Percentiles rank a stretch among this genome's conserved stretches.
Conservation (phyloP, 2,329 filamentous ascomycete genomes). For the Claviceps sp. region DNA sequence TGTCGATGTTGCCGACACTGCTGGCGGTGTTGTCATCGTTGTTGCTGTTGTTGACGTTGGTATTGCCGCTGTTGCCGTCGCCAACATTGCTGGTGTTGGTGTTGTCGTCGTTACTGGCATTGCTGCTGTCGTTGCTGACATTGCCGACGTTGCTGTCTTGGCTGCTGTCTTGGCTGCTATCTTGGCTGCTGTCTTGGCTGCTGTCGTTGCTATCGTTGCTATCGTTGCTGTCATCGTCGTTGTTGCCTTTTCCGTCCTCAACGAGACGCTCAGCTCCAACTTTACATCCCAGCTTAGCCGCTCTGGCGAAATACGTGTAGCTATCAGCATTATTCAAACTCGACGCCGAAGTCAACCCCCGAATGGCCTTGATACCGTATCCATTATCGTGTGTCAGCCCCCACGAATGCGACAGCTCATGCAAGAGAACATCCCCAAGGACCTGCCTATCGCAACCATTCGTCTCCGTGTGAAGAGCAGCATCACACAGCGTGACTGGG, state of each 20-base stretch:
- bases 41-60: too few species aligned
- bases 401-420: neutral
- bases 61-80: too few species aligned
- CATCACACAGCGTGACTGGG: too few species aligned
- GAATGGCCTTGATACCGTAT: neutral
- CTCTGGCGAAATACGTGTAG: neutral
- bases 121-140: too few species aligned
- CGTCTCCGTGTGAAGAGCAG: too few species aligned
- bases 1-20: too few species aligned
- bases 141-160: neutral
- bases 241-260: neutral
- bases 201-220: neutral
- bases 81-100: too few species aligned
- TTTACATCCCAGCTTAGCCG: neutral
- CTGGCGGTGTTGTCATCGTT: neutral
- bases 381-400: neutral
- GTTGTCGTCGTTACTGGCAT: too few species aligned
- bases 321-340: neutral
- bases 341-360: neutral
- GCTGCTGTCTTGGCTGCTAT: too few species aligned
- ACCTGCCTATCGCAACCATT: neutral
- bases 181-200: neutral
- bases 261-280: neutral
- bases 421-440: neutral
- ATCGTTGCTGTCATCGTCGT: too few species aligned